phyloP scores from a whole-genome alignment of 768 basidiomycete genomes.

The Pulveroboletus frians region DNA sequence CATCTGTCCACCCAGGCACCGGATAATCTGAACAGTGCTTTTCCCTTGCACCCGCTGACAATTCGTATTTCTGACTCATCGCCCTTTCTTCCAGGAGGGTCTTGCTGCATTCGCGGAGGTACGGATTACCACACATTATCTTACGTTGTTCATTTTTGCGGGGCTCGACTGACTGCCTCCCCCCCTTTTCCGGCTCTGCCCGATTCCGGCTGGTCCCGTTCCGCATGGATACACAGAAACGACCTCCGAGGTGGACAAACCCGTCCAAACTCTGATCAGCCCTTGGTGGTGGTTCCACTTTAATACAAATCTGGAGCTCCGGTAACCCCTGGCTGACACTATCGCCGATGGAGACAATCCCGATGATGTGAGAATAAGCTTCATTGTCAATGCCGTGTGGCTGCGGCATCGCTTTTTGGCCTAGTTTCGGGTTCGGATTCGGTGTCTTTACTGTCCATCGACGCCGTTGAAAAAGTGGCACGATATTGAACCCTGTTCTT shows the following conservation, averaged over 20 bases:
- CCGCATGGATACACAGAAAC: constrained; percentile 9
- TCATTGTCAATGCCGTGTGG: too few species aligned
- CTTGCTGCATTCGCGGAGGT: constrained; percentile 54
- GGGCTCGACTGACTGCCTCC: background rate
- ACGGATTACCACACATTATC: constrained; percentile 7
- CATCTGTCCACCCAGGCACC: background rate
- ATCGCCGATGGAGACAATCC: background rate
- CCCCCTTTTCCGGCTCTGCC: constrained; percentile 4
- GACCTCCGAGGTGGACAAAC: constrained; percentile 17
- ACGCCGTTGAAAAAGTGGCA: too few species aligned
- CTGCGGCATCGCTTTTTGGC: background rate
- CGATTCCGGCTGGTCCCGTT: background rate
- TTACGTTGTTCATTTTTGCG: background rate
- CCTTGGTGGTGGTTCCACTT: background rate
- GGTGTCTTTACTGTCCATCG: background rate
- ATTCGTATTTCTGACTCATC: constrained; percentile 13
- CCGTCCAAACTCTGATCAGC: constrained; percentile 17
- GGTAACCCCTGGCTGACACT: background rate
- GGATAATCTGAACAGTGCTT: background rate
- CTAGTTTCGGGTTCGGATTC: background rate
- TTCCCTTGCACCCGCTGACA: background rate
- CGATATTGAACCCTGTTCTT: background rate
- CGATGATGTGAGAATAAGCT: background rate
- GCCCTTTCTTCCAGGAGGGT: constrained; percentile 49
- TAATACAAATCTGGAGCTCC: background rate